Evolutionary conservation across 2,329 filamentous ascomycete genomes (phyloP).

Genomic region (Cordyceps cateniannulata): DNA sequence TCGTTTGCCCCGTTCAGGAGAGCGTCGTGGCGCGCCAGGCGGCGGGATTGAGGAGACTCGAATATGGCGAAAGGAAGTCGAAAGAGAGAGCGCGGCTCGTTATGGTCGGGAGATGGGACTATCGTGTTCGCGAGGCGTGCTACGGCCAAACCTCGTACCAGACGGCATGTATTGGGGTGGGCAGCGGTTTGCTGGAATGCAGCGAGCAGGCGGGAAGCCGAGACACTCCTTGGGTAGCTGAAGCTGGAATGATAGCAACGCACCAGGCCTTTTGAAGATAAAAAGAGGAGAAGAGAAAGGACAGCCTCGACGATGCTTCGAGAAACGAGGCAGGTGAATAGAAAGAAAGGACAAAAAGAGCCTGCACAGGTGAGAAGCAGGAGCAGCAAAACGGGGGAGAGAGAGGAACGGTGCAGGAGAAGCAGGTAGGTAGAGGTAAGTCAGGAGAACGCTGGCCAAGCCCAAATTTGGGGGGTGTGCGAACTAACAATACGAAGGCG

Average conservation of each 20-base stretch:
- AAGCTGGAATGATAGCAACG: conserved; percentile 9
- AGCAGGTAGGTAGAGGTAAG: conserved; percentile 3
- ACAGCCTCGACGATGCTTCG: neutral
- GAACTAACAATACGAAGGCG: conserved; percentile 10
- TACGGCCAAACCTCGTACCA: conserved; percentile 9
- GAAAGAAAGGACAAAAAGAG: neutral
- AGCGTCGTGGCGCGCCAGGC: conserved; percentile 7
- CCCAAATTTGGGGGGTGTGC: conserved; percentile 1
- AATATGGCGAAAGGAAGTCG: neutral
- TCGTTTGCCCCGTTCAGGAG: neutral
- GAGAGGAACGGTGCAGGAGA: conserved; percentile 1
- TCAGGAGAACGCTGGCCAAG: conserved; percentile 6
- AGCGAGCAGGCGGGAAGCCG: neutral
- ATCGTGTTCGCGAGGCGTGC: conserved; percentile 5
- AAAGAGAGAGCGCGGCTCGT: conserved; percentile 8
- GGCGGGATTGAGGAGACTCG: neutral
- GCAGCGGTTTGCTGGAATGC: conserved; percentile 6
- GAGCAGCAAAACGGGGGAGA: neutral
- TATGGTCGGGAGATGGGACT: neutral
- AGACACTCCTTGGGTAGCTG: neutral
- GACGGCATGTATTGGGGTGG: conserved; percentile 9
- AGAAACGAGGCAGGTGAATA: neutral
- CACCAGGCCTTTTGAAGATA: neutral
- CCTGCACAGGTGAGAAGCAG: conserved; percentile 4
- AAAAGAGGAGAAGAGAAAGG: neutral